Conservation (phyloP, 768 basidiomycete genomes). For the Pluteus cervinus region DNA sequence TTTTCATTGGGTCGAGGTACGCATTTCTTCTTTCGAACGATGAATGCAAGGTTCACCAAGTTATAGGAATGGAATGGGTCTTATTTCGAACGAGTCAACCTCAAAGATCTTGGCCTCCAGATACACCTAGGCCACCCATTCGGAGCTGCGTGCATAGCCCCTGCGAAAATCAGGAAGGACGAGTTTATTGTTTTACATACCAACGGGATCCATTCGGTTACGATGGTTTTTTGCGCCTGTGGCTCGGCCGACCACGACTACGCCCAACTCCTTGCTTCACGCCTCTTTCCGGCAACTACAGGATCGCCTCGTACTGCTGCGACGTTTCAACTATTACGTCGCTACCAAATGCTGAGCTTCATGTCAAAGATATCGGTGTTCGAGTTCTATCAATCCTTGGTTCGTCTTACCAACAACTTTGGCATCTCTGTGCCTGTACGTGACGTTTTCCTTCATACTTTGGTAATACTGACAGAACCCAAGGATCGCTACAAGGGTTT, state of each 20-base stretch:
- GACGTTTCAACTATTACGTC: neutral
- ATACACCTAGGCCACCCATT: slow-evolving; percentile 4
- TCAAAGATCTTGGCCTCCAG: slow-evolving; percentile 13
- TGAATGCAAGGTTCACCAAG: neutral
- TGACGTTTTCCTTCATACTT: neutral
- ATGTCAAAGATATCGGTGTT: neutral
- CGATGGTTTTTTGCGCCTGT: neutral
- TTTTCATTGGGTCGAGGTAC: slow-evolving; percentile 12
- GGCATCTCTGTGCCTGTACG: slow-evolving; percentile 1
- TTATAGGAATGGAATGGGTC: slow-evolving; percentile 3
- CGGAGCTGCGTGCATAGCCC: neutral
- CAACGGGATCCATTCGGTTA: slow-evolving; percentile 1
- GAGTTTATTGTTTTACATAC: neutral
- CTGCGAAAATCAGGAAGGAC: neutral
- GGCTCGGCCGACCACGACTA: neutral
- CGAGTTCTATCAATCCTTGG: slow-evolving; percentile 1
- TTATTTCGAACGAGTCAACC: neutral
- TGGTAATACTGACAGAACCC: neutral
- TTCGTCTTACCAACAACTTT: neutral
- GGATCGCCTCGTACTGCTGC: neutral
- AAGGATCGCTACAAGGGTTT: slow-evolving; percentile 12
- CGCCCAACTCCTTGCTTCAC: neutral
- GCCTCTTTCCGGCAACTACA: slow-evolving; percentile 1
- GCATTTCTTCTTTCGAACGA: neutral
- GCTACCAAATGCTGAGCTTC: neutral